Base-by-base conservation (phyloP, 176 grass and related monocot species). In the Carex cristatella region DNA sequence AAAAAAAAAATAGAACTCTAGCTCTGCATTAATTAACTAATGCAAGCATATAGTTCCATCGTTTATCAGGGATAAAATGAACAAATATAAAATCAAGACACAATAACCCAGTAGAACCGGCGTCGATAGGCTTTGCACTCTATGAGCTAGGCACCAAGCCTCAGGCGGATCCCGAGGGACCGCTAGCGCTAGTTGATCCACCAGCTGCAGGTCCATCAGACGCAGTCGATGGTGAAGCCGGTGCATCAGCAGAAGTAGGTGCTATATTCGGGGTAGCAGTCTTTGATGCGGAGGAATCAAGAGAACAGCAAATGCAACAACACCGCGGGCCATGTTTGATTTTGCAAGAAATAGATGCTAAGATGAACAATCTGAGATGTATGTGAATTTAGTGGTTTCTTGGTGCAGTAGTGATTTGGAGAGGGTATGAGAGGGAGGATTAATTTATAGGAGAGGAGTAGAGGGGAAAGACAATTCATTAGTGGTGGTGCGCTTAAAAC, bases 321-420 rank as follows among this genome's bases (percentile, higher is more conserved):
- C 74, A 57, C 74, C 51, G 28, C 74, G 74, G 28, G 51, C 74
- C 74, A 78, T 78, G 74, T 28, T 77, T 78, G 28, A 77, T 55
- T 55, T 0, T 55, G 48, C 7, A 75, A 53, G 74, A 57, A 56
- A 10, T 13, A 30, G 16, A 8, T 3, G 37, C 0, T 14, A 48
- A 19, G 38, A 2, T 72, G 35, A 57, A 53, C 30, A 33, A 14
- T 30, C 33, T 56, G 6, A 33, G 0, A 16, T 78, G 10, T 56
- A 16, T 78, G 4, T 4, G 10, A 7, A 1, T 77, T 77, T 77
- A 16, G 73, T 55, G 46, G 18, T 6, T 77, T 40, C 6, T 13
- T 32, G 49, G 4, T 56, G 2, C 1, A 28, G 9, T 72, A 28
- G 9, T 72, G 38, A 72, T 7, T 78, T 78, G 14, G 27, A 78